Evolutionary conservation across 768 basidiomycete genomes (phyloP).

Genomic region (Melanogaster broomeanus): DNA sequence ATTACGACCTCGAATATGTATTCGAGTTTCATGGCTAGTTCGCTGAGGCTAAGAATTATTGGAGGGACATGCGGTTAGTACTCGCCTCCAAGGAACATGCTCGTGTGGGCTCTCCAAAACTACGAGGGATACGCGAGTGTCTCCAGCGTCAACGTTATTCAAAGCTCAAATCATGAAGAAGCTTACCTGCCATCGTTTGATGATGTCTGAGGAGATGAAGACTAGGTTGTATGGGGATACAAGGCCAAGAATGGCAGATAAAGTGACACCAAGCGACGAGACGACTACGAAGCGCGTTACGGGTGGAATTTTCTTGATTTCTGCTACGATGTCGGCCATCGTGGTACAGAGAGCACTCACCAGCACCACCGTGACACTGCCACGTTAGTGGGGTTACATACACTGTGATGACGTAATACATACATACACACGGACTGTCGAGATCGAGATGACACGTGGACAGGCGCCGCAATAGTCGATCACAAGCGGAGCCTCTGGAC

Average conservation of each 20-base stretch:
- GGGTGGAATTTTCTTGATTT: conserved; percentile 80
- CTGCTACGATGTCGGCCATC: conserved; percentile 54
- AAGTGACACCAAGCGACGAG: conserved; percentile 61
- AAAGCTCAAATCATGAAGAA: neutral
- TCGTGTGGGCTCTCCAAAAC: conserved; percentile 75
- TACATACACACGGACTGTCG: no score
- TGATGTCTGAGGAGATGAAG: conserved; percentile 50
- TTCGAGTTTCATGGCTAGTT: conserved; percentile 28
- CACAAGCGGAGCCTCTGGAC: no score
- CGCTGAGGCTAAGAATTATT: neutral
- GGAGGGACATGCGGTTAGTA: neutral
- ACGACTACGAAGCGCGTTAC: conserved; percentile 72
- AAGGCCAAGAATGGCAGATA: conserved; percentile 56
- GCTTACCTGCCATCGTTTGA: conserved; percentile 53
- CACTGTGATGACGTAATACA: no score
- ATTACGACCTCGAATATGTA: conserved; percentile 46
- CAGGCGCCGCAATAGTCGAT: no score
- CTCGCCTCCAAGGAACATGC: conserved; percentile 73
- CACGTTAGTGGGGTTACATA: no score
- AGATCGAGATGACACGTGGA: no score
- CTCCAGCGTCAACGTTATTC: neutral
- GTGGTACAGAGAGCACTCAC: conserved; percentile 1
- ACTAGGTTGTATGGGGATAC: conserved; percentile 54
- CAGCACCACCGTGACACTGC: neutral
- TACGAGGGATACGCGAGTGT: conserved; percentile 27